Evolutionary conservation across 225 moss, liverwort and hornwort species (phyloP), one percentile per base, ranked within the genome.

Genomic region (Pseudisothecium myosuroides): DNA sequence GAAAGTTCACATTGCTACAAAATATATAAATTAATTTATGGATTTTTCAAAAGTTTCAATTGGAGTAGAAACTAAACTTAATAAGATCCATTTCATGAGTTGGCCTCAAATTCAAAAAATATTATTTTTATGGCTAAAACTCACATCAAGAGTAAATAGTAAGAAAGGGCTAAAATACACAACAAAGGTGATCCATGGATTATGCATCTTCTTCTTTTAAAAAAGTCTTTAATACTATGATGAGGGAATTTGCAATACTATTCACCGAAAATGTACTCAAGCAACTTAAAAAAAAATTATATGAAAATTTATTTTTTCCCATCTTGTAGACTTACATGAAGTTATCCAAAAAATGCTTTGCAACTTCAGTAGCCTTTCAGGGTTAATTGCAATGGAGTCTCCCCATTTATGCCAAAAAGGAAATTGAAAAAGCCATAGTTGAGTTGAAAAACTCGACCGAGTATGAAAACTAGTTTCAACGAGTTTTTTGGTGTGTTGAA

Each of bases 321-420:
- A 65, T 65, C 10, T 10, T 73, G 17, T 0, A 45, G 4, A 73
- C 17, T 45, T 45, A 10, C 10, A 6, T 28, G 10, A 73, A 17
- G 45, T 45, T 17, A 28, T 29, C 6, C 3, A 10, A 17, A 28
- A 0, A 0, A 43, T 0, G 2, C 1, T 17, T 73, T 28, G 6
- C 6, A 1, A 26, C 14, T 1, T 69, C 14, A 39, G 0, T 12
- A 12, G 6, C 1, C 0, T 9, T 66, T 66, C 1, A 19, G 0
- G 5, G 4, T 22, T 67, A 12, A n/a, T 68, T n/a, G n/a, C 9
- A 68, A 7, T n/a, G 4, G 12, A 0, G 7, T 6, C 21, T 67
- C 5, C 5, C 3, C 0, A 5, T 23, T 39, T 21, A 10, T n/a
- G 11, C 20, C 3, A 67, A 66, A 18, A 29, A 17, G 2, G n/a